Evolutionary conservation across 1,284 basidiomycete species (phyloP).

Genomic region (Marasmius sp.): DNA sequence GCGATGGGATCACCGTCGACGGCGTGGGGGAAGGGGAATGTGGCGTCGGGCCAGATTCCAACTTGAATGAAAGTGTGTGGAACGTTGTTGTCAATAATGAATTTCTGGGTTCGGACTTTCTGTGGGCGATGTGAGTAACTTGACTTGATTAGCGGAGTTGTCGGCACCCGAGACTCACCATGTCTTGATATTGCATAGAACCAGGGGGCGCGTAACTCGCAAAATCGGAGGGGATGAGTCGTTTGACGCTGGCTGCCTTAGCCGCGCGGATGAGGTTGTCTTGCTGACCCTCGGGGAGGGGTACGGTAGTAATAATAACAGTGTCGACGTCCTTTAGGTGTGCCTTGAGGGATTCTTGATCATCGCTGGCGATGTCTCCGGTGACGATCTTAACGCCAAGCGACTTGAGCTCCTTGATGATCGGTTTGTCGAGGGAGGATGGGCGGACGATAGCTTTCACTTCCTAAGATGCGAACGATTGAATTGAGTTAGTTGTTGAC

Average conservation of each 20-base stretch:
- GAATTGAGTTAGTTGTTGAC: neutral
- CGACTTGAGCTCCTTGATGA: neutral
- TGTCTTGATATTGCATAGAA: neutral
- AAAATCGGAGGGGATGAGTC: constrained; percentile 10
- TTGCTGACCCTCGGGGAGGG: neutral
- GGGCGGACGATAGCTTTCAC: constrained; percentile 1
- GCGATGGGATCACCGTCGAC: neutral
- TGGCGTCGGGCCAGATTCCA: constrained; percentile 8
- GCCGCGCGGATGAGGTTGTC: constrained; percentile 2
- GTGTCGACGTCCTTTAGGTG: neutral
- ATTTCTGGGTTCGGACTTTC: constrained; percentile 12
- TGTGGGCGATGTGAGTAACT: neutral
- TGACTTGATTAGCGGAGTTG: neutral
- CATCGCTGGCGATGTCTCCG: neutral
- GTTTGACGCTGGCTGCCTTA: constrained; percentile 7
- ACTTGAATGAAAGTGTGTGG: constrained; percentile 14
- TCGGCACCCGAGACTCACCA: neutral
- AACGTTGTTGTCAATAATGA: constrained; percentile 5
- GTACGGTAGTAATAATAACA: neutral
- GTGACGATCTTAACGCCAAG: neutral
- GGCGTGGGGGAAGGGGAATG: neutral
- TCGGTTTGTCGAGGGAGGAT: constrained; percentile 1
- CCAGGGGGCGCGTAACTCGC: neutral
- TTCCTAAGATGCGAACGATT: neutral
- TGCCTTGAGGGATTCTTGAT: neutral